These are phyloP conservation scores for Alternaria consortialis DNA, from an alignment of 2,329 filamentous ascomycete species.

Conservation along the genomic window DNA sequence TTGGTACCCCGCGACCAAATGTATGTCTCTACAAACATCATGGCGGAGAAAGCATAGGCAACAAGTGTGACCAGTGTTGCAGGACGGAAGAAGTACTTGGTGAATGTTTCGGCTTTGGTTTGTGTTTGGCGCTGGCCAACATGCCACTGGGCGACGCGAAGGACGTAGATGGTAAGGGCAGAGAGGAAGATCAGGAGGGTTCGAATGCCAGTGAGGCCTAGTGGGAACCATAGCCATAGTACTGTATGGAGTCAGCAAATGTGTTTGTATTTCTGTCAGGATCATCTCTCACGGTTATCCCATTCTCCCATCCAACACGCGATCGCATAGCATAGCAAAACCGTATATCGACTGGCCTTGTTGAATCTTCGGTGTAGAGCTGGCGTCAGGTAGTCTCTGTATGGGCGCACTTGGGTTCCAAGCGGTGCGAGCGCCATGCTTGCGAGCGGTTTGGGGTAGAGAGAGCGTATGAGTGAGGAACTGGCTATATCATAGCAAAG, in stretches of 20 bases:
- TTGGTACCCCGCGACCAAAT: constrained; percentile 72
- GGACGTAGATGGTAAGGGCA: constrained; percentile 79
- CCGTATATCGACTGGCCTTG: constrained; percentile 74
- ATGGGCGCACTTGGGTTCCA: constrained; percentile 66
- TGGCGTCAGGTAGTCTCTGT: constrained; percentile 91
- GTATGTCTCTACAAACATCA: constrained; percentile 82
- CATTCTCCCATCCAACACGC: constrained; percentile 74
- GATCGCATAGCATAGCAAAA: constrained; percentile 76
- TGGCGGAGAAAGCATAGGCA: constrained; percentile 81
- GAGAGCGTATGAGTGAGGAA: constrained; percentile 32
- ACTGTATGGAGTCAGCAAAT: constrained; percentile 59
- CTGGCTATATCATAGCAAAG: constrained; percentile 37
- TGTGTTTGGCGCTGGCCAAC: constrained; percentile 68
- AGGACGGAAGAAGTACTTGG: constrained; percentile 64
- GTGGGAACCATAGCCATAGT: constrained; percentile 86
- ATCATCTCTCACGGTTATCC: constrained; percentile 67
- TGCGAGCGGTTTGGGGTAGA: constrained; percentile 30
- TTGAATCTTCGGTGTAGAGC: constrained; percentile 87
- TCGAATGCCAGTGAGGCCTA: constrained; percentile 78
- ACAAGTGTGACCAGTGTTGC: constrained; percentile 74
- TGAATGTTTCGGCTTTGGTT: constrained; percentile 72
- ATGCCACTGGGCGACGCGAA: constrained; percentile 86
- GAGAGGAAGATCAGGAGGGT: constrained; percentile 78
- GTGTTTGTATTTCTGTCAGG: not conserved
- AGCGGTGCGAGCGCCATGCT: constrained; percentile 38